Evolutionary conservation across 2,329 filamentous ascomycete genomes (phyloP).

Genomic region (Diaporthe sp.): DNA sequence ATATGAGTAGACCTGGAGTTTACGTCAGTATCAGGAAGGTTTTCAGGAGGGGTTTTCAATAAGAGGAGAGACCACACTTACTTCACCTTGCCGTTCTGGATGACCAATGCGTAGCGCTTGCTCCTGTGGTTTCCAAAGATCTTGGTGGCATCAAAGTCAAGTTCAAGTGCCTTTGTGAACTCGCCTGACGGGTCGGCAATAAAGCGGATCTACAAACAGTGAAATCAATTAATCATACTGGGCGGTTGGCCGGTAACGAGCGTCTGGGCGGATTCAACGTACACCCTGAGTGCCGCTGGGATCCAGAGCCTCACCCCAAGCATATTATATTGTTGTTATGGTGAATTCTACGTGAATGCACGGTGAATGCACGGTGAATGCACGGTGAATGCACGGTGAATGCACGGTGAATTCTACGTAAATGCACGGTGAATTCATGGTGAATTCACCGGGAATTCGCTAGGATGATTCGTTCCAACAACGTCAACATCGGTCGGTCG

Average conservation of each 20-base stretch:
- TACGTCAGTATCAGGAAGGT: slow-evolving; percentile 9
- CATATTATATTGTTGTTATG: too few relatives aligned
- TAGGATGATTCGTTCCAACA: too few relatives aligned
- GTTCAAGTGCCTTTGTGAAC: slow-evolving; percentile 87
- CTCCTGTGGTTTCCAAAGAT: slow-evolving; percentile 87
- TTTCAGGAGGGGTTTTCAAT: background rate
- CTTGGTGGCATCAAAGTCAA: slow-evolving; percentile 82
- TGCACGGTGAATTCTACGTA: too few relatives aligned
- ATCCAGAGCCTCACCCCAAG: slow-evolving; percentile 85
- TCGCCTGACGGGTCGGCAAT: slow-evolving; percentile 83
- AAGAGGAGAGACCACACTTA: slow-evolving; percentile 9
- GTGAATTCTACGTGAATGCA: too few relatives aligned
- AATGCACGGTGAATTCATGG: too few relatives aligned
- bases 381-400: too few relatives aligned
- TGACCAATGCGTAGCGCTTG: slow-evolving; percentile 88
- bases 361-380: too few relatives aligned
- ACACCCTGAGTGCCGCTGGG: slow-evolving; percentile 81
- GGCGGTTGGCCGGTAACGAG: background rate
- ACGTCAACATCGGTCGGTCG: too few relatives aligned
- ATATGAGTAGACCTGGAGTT: slow-evolving; percentile 73
- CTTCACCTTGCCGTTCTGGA: slow-evolving; percentile 89
- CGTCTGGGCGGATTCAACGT: slow-evolving; percentile 56
- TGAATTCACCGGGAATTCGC: too few relatives aligned
- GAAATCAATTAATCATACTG: background rate
- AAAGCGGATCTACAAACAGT: slow-evolving; percentile 80